Evolutionary conservation across 306 rosid genomes (phyloP).

Genomic region (Quercus rubra): DNA sequence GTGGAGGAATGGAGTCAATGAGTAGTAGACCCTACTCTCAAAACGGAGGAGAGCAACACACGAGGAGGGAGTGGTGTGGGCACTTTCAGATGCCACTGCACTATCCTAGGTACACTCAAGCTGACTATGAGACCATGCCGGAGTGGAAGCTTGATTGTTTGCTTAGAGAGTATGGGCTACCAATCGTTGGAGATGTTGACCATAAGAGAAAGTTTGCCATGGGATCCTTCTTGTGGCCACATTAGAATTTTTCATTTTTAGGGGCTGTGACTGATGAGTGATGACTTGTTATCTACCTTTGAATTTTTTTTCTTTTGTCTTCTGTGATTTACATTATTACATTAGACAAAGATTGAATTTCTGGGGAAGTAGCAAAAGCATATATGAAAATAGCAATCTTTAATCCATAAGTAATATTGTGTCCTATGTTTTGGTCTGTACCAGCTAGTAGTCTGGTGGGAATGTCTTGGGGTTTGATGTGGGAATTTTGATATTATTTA

Average conservation of each 20-base stretch:
- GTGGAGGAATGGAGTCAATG: constrained; percentile 28
- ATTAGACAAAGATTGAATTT: no score
- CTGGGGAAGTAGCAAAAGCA: no score
- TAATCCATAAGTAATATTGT: no score
- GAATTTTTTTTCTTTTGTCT: background rate
- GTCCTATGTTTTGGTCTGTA: no score
- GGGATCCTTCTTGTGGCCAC: constrained; percentile 62
- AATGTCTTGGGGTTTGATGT: no score
- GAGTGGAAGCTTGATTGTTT: constrained; percentile 69
- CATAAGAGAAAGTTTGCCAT: constrained; percentile 58
- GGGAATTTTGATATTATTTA: no score
- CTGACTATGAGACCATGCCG: constrained; percentile 64
- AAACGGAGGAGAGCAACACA: no score
- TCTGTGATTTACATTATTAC: no score
- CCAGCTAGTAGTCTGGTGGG: no score
- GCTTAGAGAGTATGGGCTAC: constrained; percentile 61
- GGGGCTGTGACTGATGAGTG: background rate
- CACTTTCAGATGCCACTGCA: constrained; percentile 65
- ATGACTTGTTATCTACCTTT: background rate
- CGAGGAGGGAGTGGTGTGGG: constrained; percentile 13
- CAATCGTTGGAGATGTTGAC: constrained; percentile 38
- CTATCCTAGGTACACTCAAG: constrained; percentile 56
- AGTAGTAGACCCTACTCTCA: background rate
- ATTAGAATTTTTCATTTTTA: background rate
- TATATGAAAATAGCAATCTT: no score